These are phyloP conservation scores for Phytophthora ohioensis DNA, from an alignment of 352 stramenopile genomes.

Conservation along the genomic window DNA sequence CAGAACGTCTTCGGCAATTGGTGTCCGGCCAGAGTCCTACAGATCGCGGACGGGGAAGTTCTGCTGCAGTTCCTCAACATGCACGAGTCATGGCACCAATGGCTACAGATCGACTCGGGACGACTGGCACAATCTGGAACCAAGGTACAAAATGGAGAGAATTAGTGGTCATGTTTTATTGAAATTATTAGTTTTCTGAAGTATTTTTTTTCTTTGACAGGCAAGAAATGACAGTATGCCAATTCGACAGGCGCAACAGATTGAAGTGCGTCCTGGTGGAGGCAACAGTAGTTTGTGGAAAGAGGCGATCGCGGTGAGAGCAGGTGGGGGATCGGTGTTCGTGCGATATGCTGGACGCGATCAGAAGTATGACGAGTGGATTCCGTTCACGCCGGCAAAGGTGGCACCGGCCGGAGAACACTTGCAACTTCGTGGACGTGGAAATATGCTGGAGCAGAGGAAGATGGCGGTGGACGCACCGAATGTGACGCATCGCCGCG, in stretches of 20 bases:
- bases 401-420: constrained; percentile 73
- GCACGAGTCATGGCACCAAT: constrained; percentile 79
- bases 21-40: constrained; percentile 69
- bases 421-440: constrained; percentile 43
- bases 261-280: constrained; percentile 68
- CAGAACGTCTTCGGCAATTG: constrained; percentile 89
- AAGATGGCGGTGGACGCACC: constrained; percentile 60
- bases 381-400: constrained; percentile 65
- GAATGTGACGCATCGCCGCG: constrained; percentile 48
- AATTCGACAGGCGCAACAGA: constrained; percentile 70
- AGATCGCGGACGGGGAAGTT: constrained; percentile 71
- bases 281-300: constrained; percentile 63
- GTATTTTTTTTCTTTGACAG: constrained; percentile 28
- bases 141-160: constrained; percentile 45
- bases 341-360: constrained; percentile 77
- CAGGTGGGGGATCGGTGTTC: constrained; percentile 51
- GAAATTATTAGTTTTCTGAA: neutral
- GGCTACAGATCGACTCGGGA: constrained; percentile 70
- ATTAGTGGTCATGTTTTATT: neutral
- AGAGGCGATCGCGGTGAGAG: constrained; percentile 66
- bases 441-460: constrained; percentile 43
- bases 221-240: constrained; percentile 64
- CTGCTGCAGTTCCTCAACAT: constrained; percentile 85
- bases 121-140: constrained; percentile 63
- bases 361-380: constrained; percentile 78